These are phyloP conservation scores for Stromatinia cepivora DNA, from an alignment of 2,329 filamentous ascomycete species.

Conservation along the genomic window DNA sequence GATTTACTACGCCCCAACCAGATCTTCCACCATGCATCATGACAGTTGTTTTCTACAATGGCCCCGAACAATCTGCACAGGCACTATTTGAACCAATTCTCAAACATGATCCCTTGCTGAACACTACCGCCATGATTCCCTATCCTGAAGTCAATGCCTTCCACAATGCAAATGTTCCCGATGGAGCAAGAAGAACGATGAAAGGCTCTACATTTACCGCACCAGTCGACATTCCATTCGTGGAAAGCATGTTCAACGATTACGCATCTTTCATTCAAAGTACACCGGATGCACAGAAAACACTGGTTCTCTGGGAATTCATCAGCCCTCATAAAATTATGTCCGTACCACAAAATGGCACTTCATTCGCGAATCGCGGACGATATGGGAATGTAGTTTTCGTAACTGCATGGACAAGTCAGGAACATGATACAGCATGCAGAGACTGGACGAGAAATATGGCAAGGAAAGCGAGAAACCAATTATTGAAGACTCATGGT, in stretches of 20 bases:
- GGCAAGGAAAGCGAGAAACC: slow-evolving; percentile 18
- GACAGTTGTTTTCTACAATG: slow-evolving; percentile 40
- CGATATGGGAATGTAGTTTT: slow-evolving; percentile 36
- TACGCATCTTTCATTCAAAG: slow-evolving; percentile 37
- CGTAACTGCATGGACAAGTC: slow-evolving; percentile 38
- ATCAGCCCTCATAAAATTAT: slow-evolving; percentile 29
- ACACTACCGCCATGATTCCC: slow-evolving; percentile 37
- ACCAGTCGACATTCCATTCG: slow-evolving; percentile 38
- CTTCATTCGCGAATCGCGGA: slow-evolving; percentile 36
- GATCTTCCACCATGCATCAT: not conserved
- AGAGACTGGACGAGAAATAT: slow-evolving; percentile 30
- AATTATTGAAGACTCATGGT: not conserved
- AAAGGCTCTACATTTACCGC: slow-evolving; percentile 42
- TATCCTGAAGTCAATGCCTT: slow-evolving; percentile 42
- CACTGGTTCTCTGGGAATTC: slow-evolving; percentile 34
- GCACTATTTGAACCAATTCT: slow-evolving; percentile 38
- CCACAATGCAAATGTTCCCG: slow-evolving; percentile 36
- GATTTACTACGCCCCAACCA: not conserved
- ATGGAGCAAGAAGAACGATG: slow-evolving; percentile 42
- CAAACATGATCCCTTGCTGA: slow-evolving; percentile 35
- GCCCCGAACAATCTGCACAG: slow-evolving; percentile 37
- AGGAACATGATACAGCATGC: slow-evolving; percentile 23
- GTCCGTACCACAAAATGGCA: slow-evolving; percentile 31
- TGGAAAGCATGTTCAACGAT: slow-evolving; percentile 36
- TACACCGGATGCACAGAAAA: slow-evolving; percentile 27